Conservation (phyloP, 2,329 filamentous ascomycete species). For the Aspergillus sp. region DNA sequence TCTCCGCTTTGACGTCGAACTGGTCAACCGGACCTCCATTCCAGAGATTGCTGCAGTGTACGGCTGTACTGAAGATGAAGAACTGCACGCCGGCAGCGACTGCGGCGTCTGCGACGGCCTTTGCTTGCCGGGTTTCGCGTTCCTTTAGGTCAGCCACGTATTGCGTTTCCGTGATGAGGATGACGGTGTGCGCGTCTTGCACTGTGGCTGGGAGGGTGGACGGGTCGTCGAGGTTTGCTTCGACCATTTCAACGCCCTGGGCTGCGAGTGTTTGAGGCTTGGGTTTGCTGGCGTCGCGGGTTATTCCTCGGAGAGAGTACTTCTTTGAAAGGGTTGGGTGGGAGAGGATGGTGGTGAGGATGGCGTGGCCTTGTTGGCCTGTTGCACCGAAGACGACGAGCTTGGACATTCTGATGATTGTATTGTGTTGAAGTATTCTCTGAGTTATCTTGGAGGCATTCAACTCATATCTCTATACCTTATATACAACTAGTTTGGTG, state of each 20-base stretch:
- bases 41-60: slow-evolving; percentile 24
- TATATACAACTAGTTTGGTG: background rate
- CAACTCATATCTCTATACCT: background rate
- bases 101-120: slow-evolving; percentile 29
- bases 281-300: slow-evolving; percentile 49
- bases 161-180: slow-evolving; percentile 15
- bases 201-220: slow-evolving; percentile 38
- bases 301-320: slow-evolving; percentile 57
- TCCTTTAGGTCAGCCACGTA: slow-evolving; percentile 26
- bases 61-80: slow-evolving; percentile 31
- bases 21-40: slow-evolving; percentile 35
- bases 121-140: slow-evolving; percentile 25
- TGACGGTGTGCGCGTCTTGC: slow-evolving; percentile 47
- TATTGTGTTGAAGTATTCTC: background rate
- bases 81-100: slow-evolving; percentile 27
- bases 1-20: slow-evolving; percentile 59
- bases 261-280: slow-evolving; percentile 46
- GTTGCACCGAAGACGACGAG: slow-evolving; percentile 59
- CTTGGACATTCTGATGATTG: background rate
- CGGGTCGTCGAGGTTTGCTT: slow-evolving; percentile 53
- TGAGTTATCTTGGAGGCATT: too few species aligned
- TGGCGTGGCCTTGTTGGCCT: slow-evolving; percentile 60
- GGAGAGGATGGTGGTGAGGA: slow-evolving; percentile 47
- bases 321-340: slow-evolving; percentile 46
- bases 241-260: slow-evolving; percentile 53